phyloP scores from a whole-genome alignment of 345 rosid genomes.

The Hibiscus syriacus region DNA sequence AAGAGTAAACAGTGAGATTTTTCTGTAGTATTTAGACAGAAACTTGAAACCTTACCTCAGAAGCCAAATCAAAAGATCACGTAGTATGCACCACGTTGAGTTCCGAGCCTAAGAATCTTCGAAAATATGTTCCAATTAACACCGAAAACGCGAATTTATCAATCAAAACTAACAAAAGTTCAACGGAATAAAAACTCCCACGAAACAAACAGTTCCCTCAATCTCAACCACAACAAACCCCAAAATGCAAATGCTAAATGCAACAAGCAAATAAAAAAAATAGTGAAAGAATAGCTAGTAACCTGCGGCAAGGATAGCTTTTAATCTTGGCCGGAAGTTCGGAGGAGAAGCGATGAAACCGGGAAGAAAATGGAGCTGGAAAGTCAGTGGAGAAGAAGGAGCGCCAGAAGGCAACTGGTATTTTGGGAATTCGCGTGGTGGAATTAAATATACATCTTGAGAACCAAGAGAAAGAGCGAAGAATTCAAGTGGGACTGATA shows the following conservation, averaged over 20 bases:
- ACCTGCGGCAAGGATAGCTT: conserved; percentile 34
- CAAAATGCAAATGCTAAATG: not conserved
- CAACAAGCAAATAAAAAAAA: not conserved
- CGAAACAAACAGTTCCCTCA: not conserved
- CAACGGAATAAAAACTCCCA: not conserved
- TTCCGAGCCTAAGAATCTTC: conserved; percentile 63
- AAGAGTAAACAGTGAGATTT: no score
- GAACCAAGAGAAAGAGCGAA: not conserved
- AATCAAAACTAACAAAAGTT: conserved; percentile 27
- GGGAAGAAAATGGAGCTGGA: conserved; percentile 15
- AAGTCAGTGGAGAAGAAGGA: conserved; percentile 17
- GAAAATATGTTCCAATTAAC: conserved; percentile 52
- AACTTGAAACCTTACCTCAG: no score
- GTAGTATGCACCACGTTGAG: conserved; percentile 32
- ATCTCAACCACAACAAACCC: not conserved
- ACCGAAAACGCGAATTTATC: conserved; percentile 58
- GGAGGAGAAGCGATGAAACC: not conserved
- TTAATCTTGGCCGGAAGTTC: conserved; percentile 5
- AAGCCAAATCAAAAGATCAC: no score
- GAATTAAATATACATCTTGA: conserved; percentile 38
- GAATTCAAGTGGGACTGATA: not conserved
- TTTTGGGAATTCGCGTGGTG: conserved; percentile 59
- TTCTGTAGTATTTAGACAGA: no score
- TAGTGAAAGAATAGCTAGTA: not conserved
- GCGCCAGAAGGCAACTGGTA: conserved; percentile 26